A percentile compares a stretch with the other conserved stretches of the same genome.
Conservation (phyloP, 805 yeast species). For the Danielia reshetovae region DNA sequence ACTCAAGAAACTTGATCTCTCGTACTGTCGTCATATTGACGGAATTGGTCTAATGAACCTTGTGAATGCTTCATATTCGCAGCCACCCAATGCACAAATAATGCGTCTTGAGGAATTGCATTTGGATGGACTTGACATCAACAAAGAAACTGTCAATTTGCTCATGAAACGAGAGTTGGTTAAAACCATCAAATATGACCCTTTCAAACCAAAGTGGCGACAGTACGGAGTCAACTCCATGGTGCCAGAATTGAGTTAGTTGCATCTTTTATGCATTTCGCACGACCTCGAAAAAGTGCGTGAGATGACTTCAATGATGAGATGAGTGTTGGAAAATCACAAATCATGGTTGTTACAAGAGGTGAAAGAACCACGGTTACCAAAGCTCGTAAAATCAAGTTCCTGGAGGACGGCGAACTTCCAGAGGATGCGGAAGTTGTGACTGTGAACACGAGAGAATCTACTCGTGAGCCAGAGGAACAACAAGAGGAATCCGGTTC, state of each 20-base stretch:
- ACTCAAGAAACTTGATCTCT: slow-evolving; percentile 31
- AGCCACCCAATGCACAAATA: slow-evolving; percentile 4
- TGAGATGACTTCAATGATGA: slow-evolving; percentile 1
- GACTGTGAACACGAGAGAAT: slow-evolving; percentile 10
- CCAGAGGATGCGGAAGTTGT: slow-evolving; percentile 12
- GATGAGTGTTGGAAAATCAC: slow-evolving; percentile 6
- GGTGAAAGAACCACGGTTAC: slow-evolving; percentile 17
- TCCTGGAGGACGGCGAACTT: slow-evolving; percentile 25
- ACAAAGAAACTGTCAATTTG: slow-evolving; percentile 23
- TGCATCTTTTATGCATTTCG: not conserved
- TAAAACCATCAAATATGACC: slow-evolving; percentile 21
- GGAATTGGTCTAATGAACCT: slow-evolving; percentile 38
- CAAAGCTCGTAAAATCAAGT: slow-evolving; percentile 28
- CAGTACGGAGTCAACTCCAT: slow-evolving; percentile 33
- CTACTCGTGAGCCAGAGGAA: slow-evolving; percentile 14
- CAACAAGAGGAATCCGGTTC: slow-evolving; percentile 18
- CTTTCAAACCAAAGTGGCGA: slow-evolving; percentile 27
- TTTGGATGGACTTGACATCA: slow-evolving; percentile 33
- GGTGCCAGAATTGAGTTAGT: slow-evolving; percentile 6
- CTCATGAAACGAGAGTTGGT: slow-evolving; percentile 18
- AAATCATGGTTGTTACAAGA: slow-evolving; percentile 28
- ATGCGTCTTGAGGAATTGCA: slow-evolving; percentile 20
- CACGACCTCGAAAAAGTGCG: slow-evolving; percentile 1
- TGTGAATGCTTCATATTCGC: slow-evolving; percentile 14
- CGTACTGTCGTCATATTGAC: slow-evolving; percentile 30